Evolutionary conservation across 345 rosid species (phyloP).

Genomic region (Murraya koenigii): DNA sequence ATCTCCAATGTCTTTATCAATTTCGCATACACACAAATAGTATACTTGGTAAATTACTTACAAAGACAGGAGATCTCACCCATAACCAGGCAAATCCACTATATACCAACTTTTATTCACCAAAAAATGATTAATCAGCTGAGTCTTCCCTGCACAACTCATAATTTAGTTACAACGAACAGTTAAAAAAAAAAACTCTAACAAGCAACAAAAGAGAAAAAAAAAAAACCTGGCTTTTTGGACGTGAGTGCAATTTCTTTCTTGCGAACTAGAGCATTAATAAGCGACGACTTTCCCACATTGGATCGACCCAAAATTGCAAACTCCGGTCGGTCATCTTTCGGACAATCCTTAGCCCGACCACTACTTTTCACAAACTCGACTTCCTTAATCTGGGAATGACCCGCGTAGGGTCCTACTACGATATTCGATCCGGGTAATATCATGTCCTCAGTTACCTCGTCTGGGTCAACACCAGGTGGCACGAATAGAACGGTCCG

Average conservation of each 20-base stretch:
- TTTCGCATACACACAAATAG: too few species aligned
- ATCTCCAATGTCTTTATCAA: not conserved
- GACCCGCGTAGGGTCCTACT: constrained; percentile 84
- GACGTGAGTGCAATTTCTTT: constrained; percentile 97
- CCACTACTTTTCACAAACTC: constrained; percentile 86
- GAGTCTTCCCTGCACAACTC: constrained; percentile 73
- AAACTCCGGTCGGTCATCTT: constrained; percentile 77
- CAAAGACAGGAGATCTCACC: constrained; percentile 41
- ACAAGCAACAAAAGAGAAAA: not conserved
- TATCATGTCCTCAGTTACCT: constrained; percentile 65
- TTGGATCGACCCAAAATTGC: constrained; percentile 90
- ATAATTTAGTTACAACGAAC: not conserved
- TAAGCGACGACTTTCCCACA: constrained; percentile 95
- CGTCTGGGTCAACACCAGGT: constrained; percentile 75
- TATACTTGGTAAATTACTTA: not conserved
- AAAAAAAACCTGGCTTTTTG: constrained; percentile 74
- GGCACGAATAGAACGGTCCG: constrained; percentile 58
- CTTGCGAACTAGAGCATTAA: constrained; percentile 74
- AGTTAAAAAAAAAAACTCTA: not conserved
- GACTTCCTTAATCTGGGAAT: constrained; percentile 83
- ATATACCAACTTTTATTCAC: constrained; percentile 94
- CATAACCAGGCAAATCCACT: constrained; percentile 98
- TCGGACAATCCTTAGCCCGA: constrained; percentile 87
- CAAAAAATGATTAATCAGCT: constrained; percentile 88
- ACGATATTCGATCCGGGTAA: constrained; percentile 89